A percentile compares a stretch with the other conserved stretches of the same genome.
Conservation (phyloP, 2,329 filamentous ascomycete species). For the Penicillium occitanis region DNA sequence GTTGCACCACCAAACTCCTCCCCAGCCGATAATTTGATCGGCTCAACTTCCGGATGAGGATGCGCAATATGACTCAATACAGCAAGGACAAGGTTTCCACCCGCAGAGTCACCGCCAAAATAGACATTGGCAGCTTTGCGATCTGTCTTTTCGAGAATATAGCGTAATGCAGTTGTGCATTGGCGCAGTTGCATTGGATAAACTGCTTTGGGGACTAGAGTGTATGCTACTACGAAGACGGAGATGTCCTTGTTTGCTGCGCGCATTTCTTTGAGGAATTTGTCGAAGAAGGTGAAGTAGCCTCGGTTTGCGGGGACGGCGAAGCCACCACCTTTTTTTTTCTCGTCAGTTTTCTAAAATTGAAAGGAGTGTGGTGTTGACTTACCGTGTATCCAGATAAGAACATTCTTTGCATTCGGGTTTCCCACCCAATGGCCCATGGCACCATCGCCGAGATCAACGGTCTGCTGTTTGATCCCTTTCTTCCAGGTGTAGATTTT, state of each 20-base stretch:
- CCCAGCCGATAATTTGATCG: slow-evolving; percentile 37
- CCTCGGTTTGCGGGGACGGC: slow-evolving; percentile 48
- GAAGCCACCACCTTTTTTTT: slow-evolving; percentile 55
- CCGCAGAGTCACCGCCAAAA: slow-evolving; percentile 48
- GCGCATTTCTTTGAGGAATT: slow-evolving; percentile 46
- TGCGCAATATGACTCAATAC: slow-evolving; percentile 49
- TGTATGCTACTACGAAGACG: slow-evolving; percentile 58
- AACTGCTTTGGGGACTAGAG: slow-evolving; percentile 50
- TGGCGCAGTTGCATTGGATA: slow-evolving; percentile 48
- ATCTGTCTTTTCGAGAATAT: slow-evolving; percentile 36
- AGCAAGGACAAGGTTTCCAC: slow-evolving; percentile 43
- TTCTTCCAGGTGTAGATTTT: slow-evolving; percentile 15
- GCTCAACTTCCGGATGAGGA: slow-evolving; percentile 54
- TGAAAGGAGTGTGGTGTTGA: neutral
- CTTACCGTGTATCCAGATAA: slow-evolving; percentile 43
- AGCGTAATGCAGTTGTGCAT: slow-evolving; percentile 42
- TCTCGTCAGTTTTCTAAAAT: neutral
- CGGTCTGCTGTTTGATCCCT: slow-evolving; percentile 28
- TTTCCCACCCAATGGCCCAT: slow-evolving; percentile 43
- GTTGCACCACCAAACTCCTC: slow-evolving; percentile 52
- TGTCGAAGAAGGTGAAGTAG: slow-evolving; percentile 52
- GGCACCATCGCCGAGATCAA: slow-evolving; percentile 36
- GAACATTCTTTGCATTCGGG: slow-evolving; percentile 36
- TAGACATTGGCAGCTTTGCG: slow-evolving; percentile 38
- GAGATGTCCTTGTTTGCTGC: slow-evolving; percentile 48